Evolutionary conservation across 208 protist species (phyloP), one percentile per base, ranked within the genome.

Genomic region (Sergeia podlipaevii): DNA sequence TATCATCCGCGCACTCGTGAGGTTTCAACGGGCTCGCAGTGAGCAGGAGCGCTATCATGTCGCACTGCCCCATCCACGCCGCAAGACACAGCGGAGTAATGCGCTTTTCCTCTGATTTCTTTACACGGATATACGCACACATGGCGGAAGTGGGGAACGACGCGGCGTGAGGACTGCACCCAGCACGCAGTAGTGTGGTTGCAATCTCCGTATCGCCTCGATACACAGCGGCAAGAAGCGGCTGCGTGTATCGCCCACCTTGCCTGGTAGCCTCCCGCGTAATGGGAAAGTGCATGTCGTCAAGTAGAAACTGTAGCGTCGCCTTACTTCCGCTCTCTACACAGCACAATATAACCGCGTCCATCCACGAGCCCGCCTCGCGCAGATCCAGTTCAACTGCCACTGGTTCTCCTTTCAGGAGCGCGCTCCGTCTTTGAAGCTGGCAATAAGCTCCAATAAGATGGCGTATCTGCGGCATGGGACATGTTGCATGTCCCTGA

Each of bases 81-180:
- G 79, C 79, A 15, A 85, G 27, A 51, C 73, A 79, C 37, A 87
- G 65, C 6, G 82, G 78, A 30, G 72, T 80, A n/a, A 85, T 55
- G 11, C 47, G 3, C 26, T 48, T 60, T 13, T 65, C 51, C 34
- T 70, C 65, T 3, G 63, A 55, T 23, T 60, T 46, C 52, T 70
- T 59, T 24, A 70, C 36, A 15, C 27, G 48, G 2, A 73, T 47
- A 30, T 56, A 34, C 6, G 38, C 27, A 0, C 52, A 56, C 56
- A 74, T 73, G 11, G 42, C 50, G 7, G 29, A 11, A 3, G 46
- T 68, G 27, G 50, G 42, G 23, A 42, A 24, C 23, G 55, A 49
- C 4, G 63, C 52, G 41, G 45, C 45, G 36, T 78, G 64, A 30
- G 71, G 41, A 33, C 69, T 21, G 26, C 64, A 70, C 28, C 82